phyloP scores from a whole-genome alignment of 1,139 yeast species.

The Pichia sp. region DNA sequence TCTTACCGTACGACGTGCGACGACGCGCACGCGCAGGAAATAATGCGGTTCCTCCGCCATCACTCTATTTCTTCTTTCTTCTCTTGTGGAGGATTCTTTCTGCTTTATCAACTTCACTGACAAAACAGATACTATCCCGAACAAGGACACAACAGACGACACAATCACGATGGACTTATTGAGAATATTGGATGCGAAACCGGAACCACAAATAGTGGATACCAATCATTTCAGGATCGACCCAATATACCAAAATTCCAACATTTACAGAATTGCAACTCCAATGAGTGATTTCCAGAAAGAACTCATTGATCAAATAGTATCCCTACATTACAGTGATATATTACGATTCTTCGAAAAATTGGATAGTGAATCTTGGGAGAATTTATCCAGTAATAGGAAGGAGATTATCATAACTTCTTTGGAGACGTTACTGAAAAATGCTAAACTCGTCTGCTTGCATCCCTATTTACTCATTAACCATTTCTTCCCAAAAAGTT shows the following conservation, averaged over 20 bases:
- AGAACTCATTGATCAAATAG: constrained; percentile 88
- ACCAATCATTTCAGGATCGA: constrained; percentile 27
- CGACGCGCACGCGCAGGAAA: too few species aligned
- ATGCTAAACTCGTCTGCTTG: constrained; percentile 72
- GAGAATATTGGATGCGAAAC: constrained; percentile 72
- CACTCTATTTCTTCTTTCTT: too few species aligned
- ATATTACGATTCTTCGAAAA: constrained; percentile 77
- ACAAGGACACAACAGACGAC: too few species aligned
- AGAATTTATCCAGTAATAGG: constrained; percentile 3
- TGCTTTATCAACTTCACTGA: too few species aligned
- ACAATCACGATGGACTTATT: constrained; percentile 55
- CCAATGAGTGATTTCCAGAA: constrained; percentile 87
- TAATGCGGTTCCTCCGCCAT: too few species aligned
- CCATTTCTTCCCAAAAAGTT: constrained; percentile 79
- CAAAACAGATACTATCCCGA: too few species aligned
- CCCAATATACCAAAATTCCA: constrained; percentile 33
- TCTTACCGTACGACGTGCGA: too few species aligned
- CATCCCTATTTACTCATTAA: constrained; percentile 85
- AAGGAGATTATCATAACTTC: constrained; percentile 50
- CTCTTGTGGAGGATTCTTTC: too few species aligned
- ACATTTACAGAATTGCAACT: constrained; percentile 77
- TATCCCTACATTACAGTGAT: constrained; percentile 85
- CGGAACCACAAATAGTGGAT: constrained; percentile 73
- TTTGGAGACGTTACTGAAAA: constrained; percentile 63
- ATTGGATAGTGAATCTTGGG: constrained; percentile 20